Evolutionary conservation across 495 filamentous ascomycete genomes (phyloP), one percentile per base, ranked within the genome.

Genomic region (Trichoderma virens): DNA sequence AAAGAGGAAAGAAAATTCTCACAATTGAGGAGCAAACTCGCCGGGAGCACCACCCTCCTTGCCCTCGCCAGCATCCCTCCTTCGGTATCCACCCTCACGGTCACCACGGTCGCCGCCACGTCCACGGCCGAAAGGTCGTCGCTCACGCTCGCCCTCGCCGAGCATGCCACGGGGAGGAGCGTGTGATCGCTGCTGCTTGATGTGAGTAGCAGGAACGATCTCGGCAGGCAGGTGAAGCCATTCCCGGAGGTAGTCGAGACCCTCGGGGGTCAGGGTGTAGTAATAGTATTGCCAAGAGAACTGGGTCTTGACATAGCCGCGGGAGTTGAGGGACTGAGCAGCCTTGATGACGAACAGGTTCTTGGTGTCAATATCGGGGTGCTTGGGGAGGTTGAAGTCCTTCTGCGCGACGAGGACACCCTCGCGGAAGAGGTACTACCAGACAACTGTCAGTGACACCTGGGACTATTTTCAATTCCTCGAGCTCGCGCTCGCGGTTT

Each of bases 241-340:
- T 85, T 98, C 94, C 71, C 94, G 95, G 77, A 98, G 92, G 87
- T 98, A 98, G 86, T 97, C 93, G 76, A 98, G 93, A 84, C 94
- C 94, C 74, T 97, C 93, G 72, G 92, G 92, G 77, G 94, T 98
- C 77, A 98, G 88, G 79, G 95, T 98, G 88, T 98, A 98, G 89
- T 98, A 98, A 88, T 97, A 98, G 88, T 93, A 98, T 85, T 98
- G 94, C 94, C 94, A 98, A 67, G 92, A 96, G 89, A 98, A 98
- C 79, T 92, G 94, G 70, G 94, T 98, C 90, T 98, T 98, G 82
- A 98, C 85, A 80, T 88, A 98, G 76, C 92, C 92, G 78, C 93
- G 92, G 73, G 94, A 98, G 83, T 87, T 93, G 73, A 98, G 86
- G 66, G 94, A 98, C 85, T 98, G 94, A 81, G 85, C 85, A 68